These are phyloP conservation scores for Starmerella floris DNA, from an alignment of 805 yeast genomes.

Conservation along the genomic window DNA sequence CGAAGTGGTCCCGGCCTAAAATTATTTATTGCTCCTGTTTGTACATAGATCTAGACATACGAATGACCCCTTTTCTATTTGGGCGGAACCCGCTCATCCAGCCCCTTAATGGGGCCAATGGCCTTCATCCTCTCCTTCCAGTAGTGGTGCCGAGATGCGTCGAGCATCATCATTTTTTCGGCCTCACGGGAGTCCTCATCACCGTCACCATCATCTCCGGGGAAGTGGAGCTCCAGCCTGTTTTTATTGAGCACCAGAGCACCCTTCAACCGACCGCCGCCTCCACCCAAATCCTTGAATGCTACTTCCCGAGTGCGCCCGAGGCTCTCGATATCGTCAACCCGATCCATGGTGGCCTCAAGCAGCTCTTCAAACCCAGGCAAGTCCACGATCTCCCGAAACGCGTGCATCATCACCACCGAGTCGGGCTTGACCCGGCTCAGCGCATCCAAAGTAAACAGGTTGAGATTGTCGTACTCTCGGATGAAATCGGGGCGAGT, in stretches of 20 bases:
- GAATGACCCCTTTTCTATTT: too few relatives aligned
- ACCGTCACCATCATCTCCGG: constrained; percentile 20
- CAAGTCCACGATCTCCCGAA: constrained; percentile 58
- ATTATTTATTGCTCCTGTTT: neutral
- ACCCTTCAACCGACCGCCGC: constrained; percentile 18
- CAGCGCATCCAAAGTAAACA: constrained; percentile 64
- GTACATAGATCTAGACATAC: too few relatives aligned
- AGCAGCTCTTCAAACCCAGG: constrained; percentile 58
- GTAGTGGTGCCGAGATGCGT: constrained; percentile 14
- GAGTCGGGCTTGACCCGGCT: constrained; percentile 65
- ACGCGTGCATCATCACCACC: constrained; percentile 82
- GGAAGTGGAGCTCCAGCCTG: constrained; percentile 16
- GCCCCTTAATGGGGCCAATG: neutral
- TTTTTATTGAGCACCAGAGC: constrained; percentile 16
- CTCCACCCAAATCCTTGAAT: constrained; percentile 47
- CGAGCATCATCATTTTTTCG: constrained; percentile 8
- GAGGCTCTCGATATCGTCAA: constrained; percentile 61
- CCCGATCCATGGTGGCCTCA: constrained; percentile 51
- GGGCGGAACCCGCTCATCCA: too few relatives aligned
- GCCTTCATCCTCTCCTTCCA: constrained; percentile 15
- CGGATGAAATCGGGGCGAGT: constrained; percentile 72
- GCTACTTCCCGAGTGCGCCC: constrained; percentile 67
- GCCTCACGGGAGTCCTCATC: constrained; percentile 18
- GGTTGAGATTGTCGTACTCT: constrained; percentile 56
- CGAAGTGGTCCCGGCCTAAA: neutral